phyloP scores from a whole-genome alignment of 495 filamentous ascomycete genomes.

The Saxophila tyrrhenica region DNA sequence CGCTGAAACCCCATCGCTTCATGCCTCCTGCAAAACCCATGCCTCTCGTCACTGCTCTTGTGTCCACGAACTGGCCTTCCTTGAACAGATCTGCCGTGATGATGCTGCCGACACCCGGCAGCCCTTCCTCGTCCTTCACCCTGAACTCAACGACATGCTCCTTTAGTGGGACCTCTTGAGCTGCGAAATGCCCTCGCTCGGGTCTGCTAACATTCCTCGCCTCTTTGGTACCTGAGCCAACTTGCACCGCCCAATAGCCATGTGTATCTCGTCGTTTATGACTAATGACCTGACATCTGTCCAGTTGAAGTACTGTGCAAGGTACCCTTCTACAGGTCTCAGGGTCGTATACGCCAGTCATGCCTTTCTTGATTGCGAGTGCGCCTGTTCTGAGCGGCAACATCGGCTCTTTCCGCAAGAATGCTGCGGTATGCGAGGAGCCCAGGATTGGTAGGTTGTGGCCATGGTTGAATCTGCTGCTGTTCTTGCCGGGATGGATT shows the following conservation, averaged over 20 bases:
- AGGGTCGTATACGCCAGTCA: slow-evolving; percentile 77
- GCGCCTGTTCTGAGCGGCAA: slow-evolving; percentile 73
- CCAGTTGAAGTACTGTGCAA: slow-evolving; percentile 89
- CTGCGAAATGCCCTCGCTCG: slow-evolving; percentile 74
- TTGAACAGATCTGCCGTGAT: slow-evolving; percentile 78
- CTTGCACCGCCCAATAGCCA: slow-evolving; percentile 86
- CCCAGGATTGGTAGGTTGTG: slow-evolving; percentile 55
- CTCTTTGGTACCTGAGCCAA: slow-evolving; percentile 70
- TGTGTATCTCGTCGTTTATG: slow-evolving; percentile 70
- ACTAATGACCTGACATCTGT: slow-evolving; percentile 75
- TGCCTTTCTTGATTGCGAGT: slow-evolving; percentile 82
- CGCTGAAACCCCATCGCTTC: slow-evolving; percentile 81
- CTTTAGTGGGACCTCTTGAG: slow-evolving; percentile 68
- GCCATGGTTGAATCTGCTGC: slow-evolving; percentile 67
- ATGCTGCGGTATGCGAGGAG: slow-evolving; percentile 64
- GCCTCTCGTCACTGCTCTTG: slow-evolving; percentile 62
- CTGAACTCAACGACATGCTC: slow-evolving; percentile 73
- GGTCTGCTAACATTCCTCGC: slow-evolving; percentile 65
- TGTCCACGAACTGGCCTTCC: slow-evolving; percentile 83
- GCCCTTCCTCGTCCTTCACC: slow-evolving; percentile 57
- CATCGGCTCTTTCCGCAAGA: slow-evolving; percentile 62
- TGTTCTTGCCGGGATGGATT: slow-evolving; percentile 34
- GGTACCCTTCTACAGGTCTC: slow-evolving; percentile 64
- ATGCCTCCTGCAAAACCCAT: slow-evolving; percentile 95
- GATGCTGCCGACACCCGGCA: slow-evolving; percentile 58